phyloP scores from a whole-genome alignment of 2,329 filamentous ascomycete genomes.

The Colletotrichum tropicale region DNA sequence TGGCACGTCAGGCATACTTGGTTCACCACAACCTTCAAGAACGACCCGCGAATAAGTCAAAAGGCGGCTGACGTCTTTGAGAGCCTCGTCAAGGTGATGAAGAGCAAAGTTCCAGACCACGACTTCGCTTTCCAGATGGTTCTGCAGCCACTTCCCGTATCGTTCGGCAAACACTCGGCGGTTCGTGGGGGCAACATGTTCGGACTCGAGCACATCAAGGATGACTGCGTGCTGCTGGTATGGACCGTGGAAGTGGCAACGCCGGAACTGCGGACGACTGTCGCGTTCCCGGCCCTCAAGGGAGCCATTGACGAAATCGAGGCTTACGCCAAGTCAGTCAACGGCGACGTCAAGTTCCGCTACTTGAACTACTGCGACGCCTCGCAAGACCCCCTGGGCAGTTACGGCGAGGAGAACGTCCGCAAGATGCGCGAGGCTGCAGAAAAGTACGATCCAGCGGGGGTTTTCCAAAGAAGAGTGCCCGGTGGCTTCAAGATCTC shows the following conservation, averaged over 20 bases:
- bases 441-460: slow-evolving; percentile 5
- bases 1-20: neutral
- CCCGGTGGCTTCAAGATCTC: neutral
- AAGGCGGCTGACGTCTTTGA: slow-evolving; percentile 19
- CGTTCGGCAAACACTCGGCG: neutral
- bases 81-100: neutral
- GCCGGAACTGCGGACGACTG: neutral
- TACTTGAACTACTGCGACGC: slow-evolving; percentile 22
- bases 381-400: slow-evolving; percentile 23
- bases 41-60: slow-evolving; percentile 17
- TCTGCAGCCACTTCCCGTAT: neutral
- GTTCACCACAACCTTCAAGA: slow-evolving; percentile 14
- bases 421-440: slow-evolving; percentile 23
- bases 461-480: neutral
- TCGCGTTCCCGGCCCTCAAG: neutral
- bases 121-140: neutral
- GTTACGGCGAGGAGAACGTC: slow-evolving; percentile 26
- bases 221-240: slow-evolving; percentile 2
- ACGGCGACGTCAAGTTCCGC: neutral
- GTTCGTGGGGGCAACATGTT: neutral
- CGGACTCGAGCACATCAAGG: slow-evolving; percentile 9
- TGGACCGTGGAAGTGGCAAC: neutral
- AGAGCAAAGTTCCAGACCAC: neutral
- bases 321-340: neutral
- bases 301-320: neutral